Percentiles rank a stretch among this genome's conserved stretches.
phyloP scores from a whole-genome alignment of 2,329 filamentous ascomycete species.

The Stagonosporopsis chrysanthemi region DNA sequence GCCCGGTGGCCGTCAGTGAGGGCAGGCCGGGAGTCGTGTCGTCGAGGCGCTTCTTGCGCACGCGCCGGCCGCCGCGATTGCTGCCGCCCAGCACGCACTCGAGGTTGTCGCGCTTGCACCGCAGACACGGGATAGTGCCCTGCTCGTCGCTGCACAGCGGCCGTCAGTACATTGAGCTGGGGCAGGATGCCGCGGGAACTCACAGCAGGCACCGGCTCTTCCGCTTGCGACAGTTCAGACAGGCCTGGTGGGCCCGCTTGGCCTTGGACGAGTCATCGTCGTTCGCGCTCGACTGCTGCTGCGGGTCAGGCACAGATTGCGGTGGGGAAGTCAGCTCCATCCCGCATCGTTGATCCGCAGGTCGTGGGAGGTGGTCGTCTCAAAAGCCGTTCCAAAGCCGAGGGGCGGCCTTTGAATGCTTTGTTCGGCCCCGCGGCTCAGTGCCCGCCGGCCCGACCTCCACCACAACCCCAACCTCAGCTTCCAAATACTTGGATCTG shows the following conservation, averaged over 20 bases:
- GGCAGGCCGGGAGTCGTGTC: conserved; percentile 29
- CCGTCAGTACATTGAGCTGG: conserved; percentile 8
- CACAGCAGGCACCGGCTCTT: conserved; percentile 52
- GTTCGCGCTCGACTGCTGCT: conserved; percentile 7
- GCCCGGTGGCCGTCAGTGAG: conserved; percentile 31
- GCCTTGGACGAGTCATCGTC: conserved; percentile 30
- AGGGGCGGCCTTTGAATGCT: conserved; percentile 1
- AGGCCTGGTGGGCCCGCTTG: conserved; percentile 38
- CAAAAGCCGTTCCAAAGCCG: conserved; percentile 10
- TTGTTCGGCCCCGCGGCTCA: conserved; percentile 2
- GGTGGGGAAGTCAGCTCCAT: conserved; percentile 19
- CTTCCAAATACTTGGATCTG: neutral
- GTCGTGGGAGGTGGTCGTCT: conserved; percentile 12
- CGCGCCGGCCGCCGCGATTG: conserved; percentile 65
- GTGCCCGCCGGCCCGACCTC: conserved; percentile 2
- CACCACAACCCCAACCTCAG: neutral
- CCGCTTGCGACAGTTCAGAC: conserved; percentile 49
- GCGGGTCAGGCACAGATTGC: conserved; percentile 14
- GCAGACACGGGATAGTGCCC: conserved; percentile 62
- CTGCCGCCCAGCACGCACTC: conserved; percentile 67
- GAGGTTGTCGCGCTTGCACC: conserved; percentile 64
- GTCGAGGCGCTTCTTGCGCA: conserved; percentile 58
- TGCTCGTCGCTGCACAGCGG: conserved; percentile 52
- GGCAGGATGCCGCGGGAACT: conserved; percentile 19
- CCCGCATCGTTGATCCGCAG: conserved; percentile 7